Base-by-base conservation (phyloP, 2,329 filamentous ascomycete species). In the Aureobasidium sp. region DNA sequence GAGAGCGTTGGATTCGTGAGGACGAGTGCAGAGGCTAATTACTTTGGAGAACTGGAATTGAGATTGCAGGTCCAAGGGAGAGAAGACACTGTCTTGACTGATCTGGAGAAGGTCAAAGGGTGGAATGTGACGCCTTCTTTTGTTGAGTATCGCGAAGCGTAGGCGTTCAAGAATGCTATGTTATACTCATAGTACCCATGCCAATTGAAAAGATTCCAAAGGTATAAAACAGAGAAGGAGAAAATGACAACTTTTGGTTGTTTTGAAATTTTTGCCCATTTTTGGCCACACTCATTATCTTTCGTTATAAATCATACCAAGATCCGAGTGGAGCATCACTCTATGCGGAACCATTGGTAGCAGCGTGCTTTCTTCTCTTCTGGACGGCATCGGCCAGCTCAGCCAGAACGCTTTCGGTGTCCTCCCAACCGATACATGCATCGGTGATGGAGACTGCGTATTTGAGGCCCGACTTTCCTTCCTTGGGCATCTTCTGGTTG, bases 391-490 rank as follows among this genome's bases (percentile, higher is more conserved):
- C 82, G 21, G 93, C 93, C 48, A 99, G 83, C 55, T 81, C 80
- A 66, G 88, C 87, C 11, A 97, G 84, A 2, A 93, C 88, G 0
- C 78, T 77, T 69, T 92, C 87, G 3, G 94, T 97, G 69, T 95
- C 90, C 65, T 93, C 86, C 93, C 92, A 97, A 75, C 86, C 82
- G 73, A 99, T 97, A 77, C 94, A 99, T 53, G 94, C 93, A 76
- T 99, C 94, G 0, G 94, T 99, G 75, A 97, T 97, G 74, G 89
- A 94, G 71, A 97, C 89, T 69, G 94, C 94, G 76, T 96, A 92
- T 78, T 96, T 88, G 64, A 97, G 83, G 37, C 87, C 91, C 9
- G 83, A 81, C 75, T 89, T 91, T 71, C 92, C 93, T 77, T 96
- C 90, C 61, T 86, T 81, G 37, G 92, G 90, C 3, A 97, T 90